These are phyloP conservation scores for Penicillium sp. DNA, from an alignment of 2,329 filamentous ascomycete species.

Conservation along the genomic window DNA sequence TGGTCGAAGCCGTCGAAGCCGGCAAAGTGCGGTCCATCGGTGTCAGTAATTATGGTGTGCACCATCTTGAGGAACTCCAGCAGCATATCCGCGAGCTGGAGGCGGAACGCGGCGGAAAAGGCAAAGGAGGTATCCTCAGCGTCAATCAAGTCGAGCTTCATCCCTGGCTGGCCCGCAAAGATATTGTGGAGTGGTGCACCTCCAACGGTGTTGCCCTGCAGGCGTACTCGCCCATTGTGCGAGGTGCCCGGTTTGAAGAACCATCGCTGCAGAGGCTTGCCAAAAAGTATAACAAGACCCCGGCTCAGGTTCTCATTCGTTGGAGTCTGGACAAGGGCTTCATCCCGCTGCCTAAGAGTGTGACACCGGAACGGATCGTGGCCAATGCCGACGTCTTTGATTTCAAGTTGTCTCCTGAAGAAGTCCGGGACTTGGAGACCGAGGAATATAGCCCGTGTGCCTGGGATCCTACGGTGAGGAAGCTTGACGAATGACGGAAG, in stretches of 20 bases:
- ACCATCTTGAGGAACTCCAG: constrained; percentile 61
- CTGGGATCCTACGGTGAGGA: constrained; percentile 44
- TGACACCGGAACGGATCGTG: constrained; percentile 49
- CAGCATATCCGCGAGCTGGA: constrained; percentile 37
- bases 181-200: constrained; percentile 60
- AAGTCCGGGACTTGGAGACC: constrained; percentile 48
- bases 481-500: constrained; percentile 6
- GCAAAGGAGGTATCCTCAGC: constrained; percentile 55
- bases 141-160: constrained; percentile 77
- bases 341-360: constrained; percentile 54
- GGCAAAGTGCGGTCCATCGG: constrained; percentile 65
- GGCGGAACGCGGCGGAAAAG: constrained; percentile 32
- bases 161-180: constrained; percentile 66
- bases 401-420: constrained; percentile 48
- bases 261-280: constrained; percentile 55
- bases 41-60: constrained; percentile 69
- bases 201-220: constrained; percentile 62
- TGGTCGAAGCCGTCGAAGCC: constrained; percentile 67
- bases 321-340: constrained; percentile 65
- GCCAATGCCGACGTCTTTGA: constrained; percentile 51
- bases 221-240: constrained; percentile 69
- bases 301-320: constrained; percentile 65
- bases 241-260: constrained; percentile 63
- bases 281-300: constrained; percentile 60
- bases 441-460: constrained; percentile 47